These are phyloP conservation scores for Plasmodium vivax DNA, from an alignment of 169 alveolate species.

Conservation along the genomic window DNA sequence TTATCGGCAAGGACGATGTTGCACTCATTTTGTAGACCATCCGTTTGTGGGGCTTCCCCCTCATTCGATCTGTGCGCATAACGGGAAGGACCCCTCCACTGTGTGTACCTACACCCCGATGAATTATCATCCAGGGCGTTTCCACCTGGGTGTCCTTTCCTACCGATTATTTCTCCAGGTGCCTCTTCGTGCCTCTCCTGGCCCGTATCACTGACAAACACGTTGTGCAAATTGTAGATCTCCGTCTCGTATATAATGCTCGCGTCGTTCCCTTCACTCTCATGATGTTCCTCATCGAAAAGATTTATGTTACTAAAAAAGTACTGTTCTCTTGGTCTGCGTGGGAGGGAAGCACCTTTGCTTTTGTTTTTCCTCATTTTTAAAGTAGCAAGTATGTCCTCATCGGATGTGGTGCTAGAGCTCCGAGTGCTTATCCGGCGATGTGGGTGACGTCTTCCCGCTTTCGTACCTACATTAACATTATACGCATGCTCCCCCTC, in stretches of 20 bases:
- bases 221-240: slow-evolving; percentile 62
- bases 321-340: slow-evolving; percentile 54
- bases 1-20: background rate
- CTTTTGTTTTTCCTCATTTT: slow-evolving; percentile 53
- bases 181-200: background rate
- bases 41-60: background rate
- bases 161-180: background rate
- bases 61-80: background rate
- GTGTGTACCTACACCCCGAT: background rate
- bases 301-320: slow-evolving; percentile 67
- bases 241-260: slow-evolving; percentile 67
- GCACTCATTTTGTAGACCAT: background rate
- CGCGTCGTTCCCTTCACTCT: slow-evolving; percentile 6
- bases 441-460: background rate
- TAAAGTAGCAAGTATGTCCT: slow-evolving; percentile 53
- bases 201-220: background rate
- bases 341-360: background rate
- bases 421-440: background rate
- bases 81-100: background rate
- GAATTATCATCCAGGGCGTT: background rate
- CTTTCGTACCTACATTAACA: background rate
- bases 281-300: slow-evolving; percentile 58
- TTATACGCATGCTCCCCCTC: background rate
- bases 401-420: slow-evolving; percentile 27
- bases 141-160: background rate